Evolutionary conservation across 2,329 filamentous ascomycete species (phyloP).

Genomic region (Reticulascus tulasneorum): DNA sequence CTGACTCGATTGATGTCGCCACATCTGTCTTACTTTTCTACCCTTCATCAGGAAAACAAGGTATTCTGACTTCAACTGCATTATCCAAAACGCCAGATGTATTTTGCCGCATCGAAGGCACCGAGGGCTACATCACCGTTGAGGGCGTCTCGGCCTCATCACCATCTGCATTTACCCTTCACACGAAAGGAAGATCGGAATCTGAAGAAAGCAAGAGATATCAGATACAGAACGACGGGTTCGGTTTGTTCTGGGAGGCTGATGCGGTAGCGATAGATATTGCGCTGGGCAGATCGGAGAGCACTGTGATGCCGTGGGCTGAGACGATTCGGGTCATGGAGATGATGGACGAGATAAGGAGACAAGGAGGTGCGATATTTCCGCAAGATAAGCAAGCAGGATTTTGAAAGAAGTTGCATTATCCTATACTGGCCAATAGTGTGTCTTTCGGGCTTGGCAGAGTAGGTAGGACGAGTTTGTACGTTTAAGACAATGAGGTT

Average conservation of each 20-base stretch:
- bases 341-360: slow-evolving; percentile 42
- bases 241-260: slow-evolving; percentile 41
- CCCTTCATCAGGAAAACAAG: slow-evolving; percentile 31
- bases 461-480: too few species aligned
- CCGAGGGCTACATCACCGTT: slow-evolving; percentile 28
- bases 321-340: slow-evolving; percentile 43
- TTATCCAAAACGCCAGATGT: slow-evolving; percentile 21
- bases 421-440: not conserved
- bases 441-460: too few species aligned
- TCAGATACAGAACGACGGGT: slow-evolving; percentile 29
- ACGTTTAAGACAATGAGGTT: too few species aligned
- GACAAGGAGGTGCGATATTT: slow-evolving; percentile 24
- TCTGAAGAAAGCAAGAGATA: slow-evolving; percentile 22
- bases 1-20: slow-evolving; percentile 28
- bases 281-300: slow-evolving; percentile 31
- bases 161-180: slow-evolving; percentile 31
- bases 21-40: slow-evolving; percentile 37
- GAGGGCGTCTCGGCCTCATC: slow-evolving; percentile 27
- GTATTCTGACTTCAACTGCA: slow-evolving; percentile 35
- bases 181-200: slow-evolving; percentile 17
- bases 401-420: not conserved
- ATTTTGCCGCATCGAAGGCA: slow-evolving; percentile 38
- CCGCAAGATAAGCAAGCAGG: slow-evolving; percentile 18
- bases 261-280: slow-evolving; percentile 38
- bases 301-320: slow-evolving; percentile 37